Percentiles rank a stretch among this genome's conserved stretches.
These are phyloP conservation scores for Penicillium psychrofluorescens DNA, from an alignment of 495 filamentous ascomycete genomes.

Conservation along the genomic window DNA sequence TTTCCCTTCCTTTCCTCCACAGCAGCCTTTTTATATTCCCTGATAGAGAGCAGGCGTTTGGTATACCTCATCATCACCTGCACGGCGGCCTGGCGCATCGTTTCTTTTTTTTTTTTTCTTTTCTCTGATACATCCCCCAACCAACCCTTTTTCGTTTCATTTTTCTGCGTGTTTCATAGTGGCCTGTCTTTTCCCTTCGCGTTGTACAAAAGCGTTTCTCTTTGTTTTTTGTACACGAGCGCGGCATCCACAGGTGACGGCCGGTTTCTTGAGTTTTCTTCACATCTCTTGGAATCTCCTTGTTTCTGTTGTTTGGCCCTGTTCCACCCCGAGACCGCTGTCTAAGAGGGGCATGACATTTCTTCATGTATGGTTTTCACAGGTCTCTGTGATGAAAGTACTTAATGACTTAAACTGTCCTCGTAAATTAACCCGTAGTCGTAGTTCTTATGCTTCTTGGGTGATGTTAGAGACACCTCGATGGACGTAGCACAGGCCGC, in stretches of 20 bases:
- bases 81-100: slow-evolving; percentile 28
- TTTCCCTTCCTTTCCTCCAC: slow-evolving; percentile 4
- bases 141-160: slow-evolving; percentile 2
- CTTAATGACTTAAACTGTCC: slow-evolving; percentile 4
- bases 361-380: slow-evolving; percentile 20
- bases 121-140: slow-evolving; percentile 4
- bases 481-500: no score
- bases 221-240: slow-evolving; percentile 5
- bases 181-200: slow-evolving; percentile 5
- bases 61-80: slow-evolving; percentile 21
- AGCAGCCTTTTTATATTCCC: slow-evolving; percentile 32
- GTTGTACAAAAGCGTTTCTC: slow-evolving; percentile 36
- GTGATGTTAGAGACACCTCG: no score
- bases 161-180: slow-evolving; percentile 16
- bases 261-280: slow-evolving; percentile 7
- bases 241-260: slow-evolving; percentile 10
- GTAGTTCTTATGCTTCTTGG: no score
- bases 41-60: slow-evolving; percentile 43
- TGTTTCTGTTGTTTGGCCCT: slow-evolving; percentile 9
- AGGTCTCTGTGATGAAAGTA: slow-evolving; percentile 18
- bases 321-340: slow-evolving; percentile 8
- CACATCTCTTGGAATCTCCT: slow-evolving; percentile 9
- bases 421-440: no score
- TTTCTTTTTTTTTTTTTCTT: slow-evolving; percentile 7
- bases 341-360: slow-evolving; percentile 18